These are phyloP conservation scores for Nymphaea colorata DNA, from an alignment of 164 flowering plant species.

Conservation along the genomic window DNA sequence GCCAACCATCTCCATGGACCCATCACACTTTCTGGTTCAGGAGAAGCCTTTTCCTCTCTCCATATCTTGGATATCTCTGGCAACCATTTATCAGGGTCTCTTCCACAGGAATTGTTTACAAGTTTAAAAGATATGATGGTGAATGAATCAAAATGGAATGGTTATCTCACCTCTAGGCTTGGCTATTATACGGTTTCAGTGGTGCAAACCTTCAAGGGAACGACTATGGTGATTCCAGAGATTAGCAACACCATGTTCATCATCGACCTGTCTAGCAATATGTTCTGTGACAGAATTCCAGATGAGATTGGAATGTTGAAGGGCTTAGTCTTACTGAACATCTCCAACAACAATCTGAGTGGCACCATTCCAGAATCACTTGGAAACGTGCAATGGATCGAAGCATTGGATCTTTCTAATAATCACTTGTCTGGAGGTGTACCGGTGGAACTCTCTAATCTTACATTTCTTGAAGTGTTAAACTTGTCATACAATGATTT, in stretches of 20 bases:
- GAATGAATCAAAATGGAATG: not conserved
- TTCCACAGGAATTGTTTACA: conserved; percentile 5
- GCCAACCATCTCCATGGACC: conserved; percentile 24
- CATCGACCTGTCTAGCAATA: not conserved
- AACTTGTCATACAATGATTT: not conserved
- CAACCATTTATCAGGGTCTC: conserved; percentile 33
- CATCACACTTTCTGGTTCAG: conserved; percentile 1
- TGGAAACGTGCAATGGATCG: not conserved
- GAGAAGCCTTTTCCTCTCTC: conserved; percentile 17
- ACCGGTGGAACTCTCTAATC: not conserved
- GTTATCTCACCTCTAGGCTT: not conserved
- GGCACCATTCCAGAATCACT: not conserved
- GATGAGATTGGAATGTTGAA: not conserved
- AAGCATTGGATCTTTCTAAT: not conserved
- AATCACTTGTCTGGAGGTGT: not conserved
- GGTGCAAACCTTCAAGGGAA: not conserved
- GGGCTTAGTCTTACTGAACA: not conserved
- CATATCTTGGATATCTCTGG: conserved; percentile 44
- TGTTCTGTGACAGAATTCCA: not conserved
- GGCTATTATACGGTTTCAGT: not conserved
- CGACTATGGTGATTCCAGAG: not conserved
- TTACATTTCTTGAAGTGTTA: not conserved
- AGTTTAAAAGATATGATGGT: not conserved
- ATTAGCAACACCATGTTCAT: not conserved
- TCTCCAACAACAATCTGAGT: not conserved